Conservation (phyloP, 495 filamentous ascomycete species). For the Jackrogersella multiformis region DNA sequence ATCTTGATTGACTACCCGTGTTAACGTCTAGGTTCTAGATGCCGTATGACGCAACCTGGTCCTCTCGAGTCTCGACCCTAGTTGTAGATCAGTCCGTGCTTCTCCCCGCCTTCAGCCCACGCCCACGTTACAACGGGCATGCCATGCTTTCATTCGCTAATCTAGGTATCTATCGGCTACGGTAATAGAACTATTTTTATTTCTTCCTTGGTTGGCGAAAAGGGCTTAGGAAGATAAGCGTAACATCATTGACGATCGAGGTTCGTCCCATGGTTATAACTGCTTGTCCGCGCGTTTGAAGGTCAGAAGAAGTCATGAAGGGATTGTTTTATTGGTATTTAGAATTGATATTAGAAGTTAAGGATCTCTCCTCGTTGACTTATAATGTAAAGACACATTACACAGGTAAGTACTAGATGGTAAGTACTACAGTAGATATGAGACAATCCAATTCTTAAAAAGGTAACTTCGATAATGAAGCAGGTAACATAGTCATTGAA, state of each 20-base stretch:
- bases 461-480: not conserved
- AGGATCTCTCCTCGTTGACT: not conserved
- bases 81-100: conserved; percentile 36
- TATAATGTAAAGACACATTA: not conserved
- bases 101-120: conserved; percentile 19
- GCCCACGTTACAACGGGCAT: conserved; percentile 2
- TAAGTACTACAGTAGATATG: not conserved
- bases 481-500: not conserved
- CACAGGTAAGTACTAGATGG: too few relatives aligned
- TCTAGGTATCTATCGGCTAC: conserved; percentile 8
- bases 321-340: not conserved
- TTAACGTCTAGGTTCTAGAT: conserved; percentile 12
- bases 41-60: conserved; percentile 32
- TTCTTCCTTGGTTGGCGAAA: not conserved
- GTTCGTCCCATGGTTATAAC: conserved; percentile 5
- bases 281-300: not conserved
- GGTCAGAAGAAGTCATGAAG: not conserved
- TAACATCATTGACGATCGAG: not conserved
- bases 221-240: not conserved
- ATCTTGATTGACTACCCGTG: conserved; percentile 30
- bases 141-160: conserved; percentile 31
- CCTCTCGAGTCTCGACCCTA: conserved; percentile 21
- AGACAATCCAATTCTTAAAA: not conserved
- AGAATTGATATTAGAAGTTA: not conserved
- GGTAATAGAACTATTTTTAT: conserved; percentile 21